Conservation (phyloP, 2,329 filamentous ascomycete species). For the Colletotrichum sp. region DNA sequence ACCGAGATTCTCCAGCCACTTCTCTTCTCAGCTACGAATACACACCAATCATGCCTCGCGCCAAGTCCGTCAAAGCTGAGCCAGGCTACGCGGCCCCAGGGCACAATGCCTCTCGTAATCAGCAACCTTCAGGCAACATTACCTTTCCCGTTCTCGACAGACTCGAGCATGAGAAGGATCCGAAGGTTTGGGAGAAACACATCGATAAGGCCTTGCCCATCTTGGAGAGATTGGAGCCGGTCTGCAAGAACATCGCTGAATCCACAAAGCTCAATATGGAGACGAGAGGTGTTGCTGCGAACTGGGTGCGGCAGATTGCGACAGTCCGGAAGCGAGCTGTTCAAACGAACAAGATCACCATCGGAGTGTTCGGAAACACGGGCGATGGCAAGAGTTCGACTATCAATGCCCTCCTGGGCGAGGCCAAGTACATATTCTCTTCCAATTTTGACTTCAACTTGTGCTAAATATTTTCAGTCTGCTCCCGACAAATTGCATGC, state of each 20-base stretch:
- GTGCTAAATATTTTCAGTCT: conserved; percentile 31
- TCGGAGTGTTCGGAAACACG: conserved; percentile 1
- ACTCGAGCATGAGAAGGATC: neutral
- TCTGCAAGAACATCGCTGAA: neutral
- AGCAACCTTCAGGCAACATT: neutral
- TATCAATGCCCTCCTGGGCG: neutral
- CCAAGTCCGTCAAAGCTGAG: too few species aligned
- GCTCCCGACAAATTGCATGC: conserved; percentile 53
- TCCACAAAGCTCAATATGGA: neutral
- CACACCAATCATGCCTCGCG: too few species aligned
- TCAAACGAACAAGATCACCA: neutral
- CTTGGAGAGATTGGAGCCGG: neutral
- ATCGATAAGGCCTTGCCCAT: neutral
- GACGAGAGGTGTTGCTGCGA: neutral
- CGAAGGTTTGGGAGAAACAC: neutral
- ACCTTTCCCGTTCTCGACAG: neutral
- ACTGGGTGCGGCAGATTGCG: neutral
- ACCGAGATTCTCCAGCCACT: too few species aligned
- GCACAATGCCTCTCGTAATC: too few species aligned
- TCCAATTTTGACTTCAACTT: fast-evolving
- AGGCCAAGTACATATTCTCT: neutral
- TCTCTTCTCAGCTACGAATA: too few species aligned
- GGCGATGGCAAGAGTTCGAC: neutral
- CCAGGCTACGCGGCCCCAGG: too few species aligned
- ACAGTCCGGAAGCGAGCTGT: neutral